Conservation (phyloP, 2,329 filamentous ascomycete species). For the Volutella citrinella region DNA sequence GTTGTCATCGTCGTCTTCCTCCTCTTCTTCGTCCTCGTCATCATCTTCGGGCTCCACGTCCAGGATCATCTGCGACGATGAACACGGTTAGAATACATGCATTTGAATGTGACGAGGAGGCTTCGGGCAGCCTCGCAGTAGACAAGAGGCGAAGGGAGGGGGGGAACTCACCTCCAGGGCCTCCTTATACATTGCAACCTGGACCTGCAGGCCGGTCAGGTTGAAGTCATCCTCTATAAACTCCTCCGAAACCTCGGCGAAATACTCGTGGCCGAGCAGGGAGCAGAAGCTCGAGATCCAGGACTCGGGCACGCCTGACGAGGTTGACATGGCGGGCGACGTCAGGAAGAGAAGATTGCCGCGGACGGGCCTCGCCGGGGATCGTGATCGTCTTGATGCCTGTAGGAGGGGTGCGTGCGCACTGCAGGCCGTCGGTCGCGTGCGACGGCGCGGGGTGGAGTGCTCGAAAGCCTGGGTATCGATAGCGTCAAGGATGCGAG, state of each 20-base stretch:
- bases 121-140: too few species aligned
- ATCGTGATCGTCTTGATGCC: background rate
- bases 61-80: slow-evolving; percentile 82
- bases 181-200: slow-evolving; percentile 99
- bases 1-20: slow-evolving; percentile 72
- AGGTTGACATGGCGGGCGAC: slow-evolving; percentile 51
- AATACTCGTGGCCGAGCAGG: slow-evolving; percentile 94
- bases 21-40: slow-evolving; percentile 81
- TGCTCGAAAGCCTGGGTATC: slow-evolving; percentile 15
- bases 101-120: too few species aligned
- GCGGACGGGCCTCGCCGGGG: slow-evolving; percentile 13
- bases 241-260: slow-evolving; percentile 96
- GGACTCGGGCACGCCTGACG: slow-evolving; percentile 69
- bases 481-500: slow-evolving; percentile 20
- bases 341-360: slow-evolving; percentile 10
- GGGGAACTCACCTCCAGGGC: slow-evolving; percentile 68
- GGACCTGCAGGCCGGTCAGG: slow-evolving; percentile 87
- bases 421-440: slow-evolving; percentile 6
- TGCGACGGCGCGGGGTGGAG: slow-evolving; percentile 8
- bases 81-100: too few species aligned
- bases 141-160: background rate
- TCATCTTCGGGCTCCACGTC: slow-evolving; percentile 97
- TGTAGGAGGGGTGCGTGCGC: background rate
- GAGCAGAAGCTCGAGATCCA: slow-evolving; percentile 99
- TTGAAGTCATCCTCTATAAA: slow-evolving; percentile 99